phyloP scores from a whole-genome alignment of 768 basidiomycete species.

The Tremella yokohamensis region DNA sequence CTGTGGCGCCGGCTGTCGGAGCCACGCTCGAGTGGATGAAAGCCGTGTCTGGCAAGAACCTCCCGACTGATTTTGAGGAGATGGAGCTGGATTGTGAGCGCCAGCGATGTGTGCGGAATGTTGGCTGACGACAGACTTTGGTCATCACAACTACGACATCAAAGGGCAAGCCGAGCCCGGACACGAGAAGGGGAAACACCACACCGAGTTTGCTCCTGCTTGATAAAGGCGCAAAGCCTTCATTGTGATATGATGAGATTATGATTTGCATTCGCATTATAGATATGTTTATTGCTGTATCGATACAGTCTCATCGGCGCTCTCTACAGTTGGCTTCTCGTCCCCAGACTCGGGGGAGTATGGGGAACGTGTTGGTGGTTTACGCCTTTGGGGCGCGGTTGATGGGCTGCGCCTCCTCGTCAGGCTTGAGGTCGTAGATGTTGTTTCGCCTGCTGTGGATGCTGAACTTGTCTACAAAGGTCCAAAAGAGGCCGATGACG shows the following conservation, averaged over 20 bases:
- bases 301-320: neutral
- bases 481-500: slow-evolving; percentile 88
- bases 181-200: slow-evolving; percentile 41
- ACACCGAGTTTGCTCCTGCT: slow-evolving; percentile 35
- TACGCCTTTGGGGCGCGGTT: neutral
- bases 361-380: neutral
- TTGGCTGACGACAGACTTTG: slow-evolving; percentile 28
- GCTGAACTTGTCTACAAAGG: slow-evolving; percentile 87
- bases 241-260: too few relatives aligned
- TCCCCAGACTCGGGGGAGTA: neutral
- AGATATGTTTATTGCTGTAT: neutral
- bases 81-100: slow-evolving; percentile 43
- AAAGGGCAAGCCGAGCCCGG: slow-evolving; percentile 35
- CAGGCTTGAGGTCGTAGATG: slow-evolving; percentile 25
- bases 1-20: slow-evolving; percentile 41
- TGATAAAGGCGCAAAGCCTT: too few relatives aligned
- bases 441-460: slow-evolving; percentile 53
- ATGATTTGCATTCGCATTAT: slow-evolving; percentile 1
- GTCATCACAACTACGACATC: slow-evolving; percentile 46
- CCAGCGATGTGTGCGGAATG: neutral
- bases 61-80: slow-evolving; percentile 46
- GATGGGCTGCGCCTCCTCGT: slow-evolving; percentile 1
- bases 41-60: slow-evolving; percentile 27
- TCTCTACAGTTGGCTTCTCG: neutral
- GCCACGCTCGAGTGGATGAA: slow-evolving; percentile 47